Conservation (phyloP, 2,329 filamentous ascomycete genomes). For the Cryphonectria naterciae region DNA sequence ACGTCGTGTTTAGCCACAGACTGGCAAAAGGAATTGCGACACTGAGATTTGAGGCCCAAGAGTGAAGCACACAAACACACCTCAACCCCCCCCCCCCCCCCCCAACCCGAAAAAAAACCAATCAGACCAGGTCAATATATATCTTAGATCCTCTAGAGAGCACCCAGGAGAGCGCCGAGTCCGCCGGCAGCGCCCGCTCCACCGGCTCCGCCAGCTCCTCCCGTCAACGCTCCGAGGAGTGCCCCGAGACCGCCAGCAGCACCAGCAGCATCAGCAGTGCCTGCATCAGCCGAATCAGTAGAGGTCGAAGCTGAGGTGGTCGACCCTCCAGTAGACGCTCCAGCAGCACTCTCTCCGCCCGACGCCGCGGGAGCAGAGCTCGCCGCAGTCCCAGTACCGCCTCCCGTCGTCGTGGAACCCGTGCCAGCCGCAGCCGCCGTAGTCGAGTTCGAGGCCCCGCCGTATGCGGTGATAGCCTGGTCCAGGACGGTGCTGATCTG, state of each 20-base stretch:
- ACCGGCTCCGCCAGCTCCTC: not conserved
- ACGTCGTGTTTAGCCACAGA: not conserved
- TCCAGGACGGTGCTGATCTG: slow-evolving; percentile 34
- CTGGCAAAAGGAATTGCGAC: not conserved
- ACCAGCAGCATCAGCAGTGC: not conserved
- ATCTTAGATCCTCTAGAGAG: not conserved
- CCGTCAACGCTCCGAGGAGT: slow-evolving; percentile 2
- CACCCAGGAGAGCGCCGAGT: slow-evolving; percentile 1
- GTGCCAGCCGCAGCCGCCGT: not conserved
- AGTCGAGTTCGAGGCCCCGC: slow-evolving; percentile 4
- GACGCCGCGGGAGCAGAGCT: not conserved
- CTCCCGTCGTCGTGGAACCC: not conserved
- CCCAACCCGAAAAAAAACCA: not conserved
- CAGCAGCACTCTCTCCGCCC: not conserved
- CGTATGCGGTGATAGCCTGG: slow-evolving; percentile 31
- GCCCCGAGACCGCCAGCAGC: slow-evolving; percentile 12
- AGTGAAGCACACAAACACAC: not conserved
- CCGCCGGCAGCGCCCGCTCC: slow-evolving; percentile 18
- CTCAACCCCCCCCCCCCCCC: too few relatives aligned
- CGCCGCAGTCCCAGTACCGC: not conserved
- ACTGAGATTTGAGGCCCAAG: not conserved
- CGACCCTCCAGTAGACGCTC: not conserved
- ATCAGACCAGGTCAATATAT: not conserved
- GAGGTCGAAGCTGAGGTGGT: not conserved
- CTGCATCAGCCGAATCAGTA: not conserved